Evolutionary conservation across 2,329 filamentous ascomycete species (phyloP).

Genomic region (Fusarium chlamydosporum): DNA sequence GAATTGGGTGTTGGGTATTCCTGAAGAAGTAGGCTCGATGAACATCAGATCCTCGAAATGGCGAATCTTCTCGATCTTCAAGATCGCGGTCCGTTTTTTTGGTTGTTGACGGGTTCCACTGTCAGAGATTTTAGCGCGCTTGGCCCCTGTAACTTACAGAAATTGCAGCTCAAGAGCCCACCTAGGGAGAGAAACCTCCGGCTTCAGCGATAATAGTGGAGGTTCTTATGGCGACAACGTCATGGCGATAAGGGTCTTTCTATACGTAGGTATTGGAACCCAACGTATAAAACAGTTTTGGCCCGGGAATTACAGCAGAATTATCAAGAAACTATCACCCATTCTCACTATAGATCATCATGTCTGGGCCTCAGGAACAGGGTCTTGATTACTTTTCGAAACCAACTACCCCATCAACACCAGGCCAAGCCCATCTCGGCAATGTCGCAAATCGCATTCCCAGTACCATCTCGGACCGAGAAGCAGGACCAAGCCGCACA

Average conservation of each 20-base stretch:
- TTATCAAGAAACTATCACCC: neutral
- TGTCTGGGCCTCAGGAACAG: slow-evolving; percentile 15
- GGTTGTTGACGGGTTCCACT: slow-evolving; percentile 16
- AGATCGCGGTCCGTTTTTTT: slow-evolving; percentile 15
- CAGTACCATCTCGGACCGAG: slow-evolving; percentile 22
- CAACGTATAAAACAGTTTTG: slow-evolving; percentile 6
- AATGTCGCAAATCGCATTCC: slow-evolving; percentile 30
- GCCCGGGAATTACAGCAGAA: neutral
- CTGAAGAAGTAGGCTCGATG: neutral
- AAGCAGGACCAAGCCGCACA: neutral
- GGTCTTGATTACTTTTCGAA: slow-evolving; percentile 32
- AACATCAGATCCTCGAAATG: slow-evolving; percentile 12
- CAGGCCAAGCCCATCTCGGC: slow-evolving; percentile 28
- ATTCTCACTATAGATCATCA: neutral
- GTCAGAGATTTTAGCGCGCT: slow-evolving; percentile 4
- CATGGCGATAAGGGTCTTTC: slow-evolving; percentile 10
- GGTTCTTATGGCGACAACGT: slow-evolving; percentile 17
- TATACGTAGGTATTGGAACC: neutral
- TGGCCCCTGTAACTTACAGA: neutral
- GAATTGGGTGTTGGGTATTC: neutral
- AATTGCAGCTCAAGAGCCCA: slow-evolving; percentile 2
- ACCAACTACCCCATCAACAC: slow-evolving; percentile 18
- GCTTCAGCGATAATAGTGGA: slow-evolving; percentile 18
- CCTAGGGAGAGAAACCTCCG: slow-evolving; percentile 35
- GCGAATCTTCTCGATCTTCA: slow-evolving; percentile 1